Evolutionary conservation across 306 rosid species (phyloP).

Genomic region (Ammopiptanthus mongolicus): DNA sequence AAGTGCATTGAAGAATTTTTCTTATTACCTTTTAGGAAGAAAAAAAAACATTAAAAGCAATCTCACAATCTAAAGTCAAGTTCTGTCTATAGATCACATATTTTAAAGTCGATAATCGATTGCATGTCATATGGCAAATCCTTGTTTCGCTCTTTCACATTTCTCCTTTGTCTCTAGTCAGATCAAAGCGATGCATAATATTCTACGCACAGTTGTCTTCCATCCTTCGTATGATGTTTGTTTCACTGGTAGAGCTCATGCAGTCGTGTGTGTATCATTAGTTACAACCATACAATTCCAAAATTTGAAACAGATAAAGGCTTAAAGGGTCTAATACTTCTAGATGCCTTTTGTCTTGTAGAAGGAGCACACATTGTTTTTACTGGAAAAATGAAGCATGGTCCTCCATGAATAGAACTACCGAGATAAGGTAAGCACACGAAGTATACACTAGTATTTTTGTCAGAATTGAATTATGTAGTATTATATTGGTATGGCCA

Average conservation of each 20-base stretch:
- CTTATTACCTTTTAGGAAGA: neutral
- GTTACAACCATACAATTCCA: neutral
- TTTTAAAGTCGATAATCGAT: neutral
- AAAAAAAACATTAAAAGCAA: neutral
- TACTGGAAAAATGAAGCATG: too few species aligned
- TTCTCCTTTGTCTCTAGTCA: neutral
- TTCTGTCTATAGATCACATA: neutral
- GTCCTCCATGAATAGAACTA: too few species aligned
- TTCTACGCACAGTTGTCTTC: neutral
- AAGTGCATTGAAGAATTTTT: slow-evolving; percentile 3
- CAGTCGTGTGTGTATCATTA: neutral
- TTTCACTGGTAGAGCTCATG: neutral
- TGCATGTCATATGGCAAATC: neutral
- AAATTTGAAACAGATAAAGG: neutral
- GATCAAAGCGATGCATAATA: neutral
- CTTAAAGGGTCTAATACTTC: neutral
- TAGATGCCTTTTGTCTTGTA: too few species aligned
- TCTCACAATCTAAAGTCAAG: neutral
- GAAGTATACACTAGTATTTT: too few species aligned
- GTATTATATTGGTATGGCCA: too few species aligned
- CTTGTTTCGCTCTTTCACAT: neutral
- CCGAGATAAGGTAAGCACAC: too few species aligned
- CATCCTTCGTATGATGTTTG: neutral
- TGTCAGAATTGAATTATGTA: too few species aligned
- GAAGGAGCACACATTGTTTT: neutral